A percentile compares a stretch with the other conserved stretches of the same genome.
These are phyloP conservation scores for Ogataea zsoltii DNA, from an alignment of 805 yeast genomes.

Conservation along the genomic window DNA sequence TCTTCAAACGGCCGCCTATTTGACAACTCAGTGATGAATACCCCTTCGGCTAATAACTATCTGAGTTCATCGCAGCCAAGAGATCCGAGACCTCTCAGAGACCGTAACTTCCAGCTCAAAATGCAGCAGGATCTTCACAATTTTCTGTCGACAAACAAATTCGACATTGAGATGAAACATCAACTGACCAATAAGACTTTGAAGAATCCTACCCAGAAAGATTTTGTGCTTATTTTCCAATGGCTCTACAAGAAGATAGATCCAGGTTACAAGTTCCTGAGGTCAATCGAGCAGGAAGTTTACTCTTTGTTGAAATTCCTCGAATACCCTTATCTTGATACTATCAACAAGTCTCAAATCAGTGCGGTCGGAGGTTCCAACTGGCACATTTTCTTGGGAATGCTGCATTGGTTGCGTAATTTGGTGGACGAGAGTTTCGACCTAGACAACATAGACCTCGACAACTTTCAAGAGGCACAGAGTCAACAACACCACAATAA, in stretches of 20 bases:
- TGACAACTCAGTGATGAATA: conserved; percentile 22
- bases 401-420: conserved; percentile 79
- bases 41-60: conserved; percentile 17
- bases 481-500: conserved; percentile 24
- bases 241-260: conserved; percentile 77
- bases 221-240: conserved; percentile 74
- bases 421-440: conserved; percentile 44
- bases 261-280: conserved; percentile 71
- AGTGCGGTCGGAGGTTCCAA: conserved; percentile 89
- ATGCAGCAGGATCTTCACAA: conserved; percentile 70
- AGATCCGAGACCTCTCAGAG: conserved; percentile 81
- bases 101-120: conserved; percentile 61
- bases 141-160: conserved; percentile 61
- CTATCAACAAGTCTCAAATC: conserved; percentile 80
- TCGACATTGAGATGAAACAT: conserved; percentile 74
- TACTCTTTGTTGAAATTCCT: conserved; percentile 62
- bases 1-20: conserved; percentile 25
- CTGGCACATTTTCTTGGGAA: conserved; percentile 83
- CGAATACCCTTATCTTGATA: conserved; percentile 77
- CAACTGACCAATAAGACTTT: conserved; percentile 65
- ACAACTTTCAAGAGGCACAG: conserved; percentile 24
- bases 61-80: conserved; percentile 16
- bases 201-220: conserved; percentile 82
- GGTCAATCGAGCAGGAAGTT: conserved; percentile 74
- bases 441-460: conserved; percentile 36